Evolutionary conservation across 805 yeast genomes (phyloP).

Genomic region (Kodamaea hsintzibuensis): DNA sequence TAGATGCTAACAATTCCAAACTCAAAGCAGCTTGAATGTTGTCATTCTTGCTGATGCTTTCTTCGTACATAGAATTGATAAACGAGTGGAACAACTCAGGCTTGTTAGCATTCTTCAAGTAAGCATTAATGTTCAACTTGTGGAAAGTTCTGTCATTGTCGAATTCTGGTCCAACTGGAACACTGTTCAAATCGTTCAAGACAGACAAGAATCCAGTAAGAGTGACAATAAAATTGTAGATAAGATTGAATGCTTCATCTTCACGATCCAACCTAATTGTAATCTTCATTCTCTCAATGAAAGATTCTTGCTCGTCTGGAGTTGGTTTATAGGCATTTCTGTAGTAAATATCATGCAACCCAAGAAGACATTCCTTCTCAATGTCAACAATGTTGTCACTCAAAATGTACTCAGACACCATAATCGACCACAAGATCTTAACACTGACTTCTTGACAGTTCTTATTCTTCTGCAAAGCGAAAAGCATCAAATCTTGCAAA

Average conservation of each 20-base stretch:
- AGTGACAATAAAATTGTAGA: constrained; percentile 52
- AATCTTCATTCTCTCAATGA: constrained; percentile 50
- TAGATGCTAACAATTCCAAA: constrained; percentile 72
- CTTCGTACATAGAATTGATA: constrained; percentile 70
- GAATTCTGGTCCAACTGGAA: constrained; percentile 80
- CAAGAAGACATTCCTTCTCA: constrained; percentile 62
- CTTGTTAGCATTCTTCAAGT: constrained; percentile 71
- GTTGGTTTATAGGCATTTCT: constrained; percentile 58
- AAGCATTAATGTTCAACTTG: constrained; percentile 71
- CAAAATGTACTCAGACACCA: constrained; percentile 64
- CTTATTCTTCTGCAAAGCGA: constrained; percentile 66
- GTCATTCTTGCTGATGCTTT: constrained; percentile 58
- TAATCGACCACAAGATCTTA: constrained; percentile 66
- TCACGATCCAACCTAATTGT: constrained; percentile 58
- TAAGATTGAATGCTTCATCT: constrained; percentile 58
- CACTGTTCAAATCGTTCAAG: constrained; percentile 64
- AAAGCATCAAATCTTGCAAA: constrained; percentile 61
- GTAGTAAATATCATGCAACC: constrained; percentile 64
- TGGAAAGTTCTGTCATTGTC: constrained; percentile 86
- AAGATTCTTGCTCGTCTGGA: constrained; percentile 51
- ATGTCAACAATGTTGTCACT: constrained; percentile 59
- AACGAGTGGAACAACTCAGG: constrained; percentile 82
- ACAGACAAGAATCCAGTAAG: constrained; percentile 63
- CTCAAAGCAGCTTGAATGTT: constrained; percentile 82
- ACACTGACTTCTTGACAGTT: constrained; percentile 63